Base-by-base conservation (phyloP, 805 yeast genomes). In the Cyberlindnera euphorbiiphila region DNA sequence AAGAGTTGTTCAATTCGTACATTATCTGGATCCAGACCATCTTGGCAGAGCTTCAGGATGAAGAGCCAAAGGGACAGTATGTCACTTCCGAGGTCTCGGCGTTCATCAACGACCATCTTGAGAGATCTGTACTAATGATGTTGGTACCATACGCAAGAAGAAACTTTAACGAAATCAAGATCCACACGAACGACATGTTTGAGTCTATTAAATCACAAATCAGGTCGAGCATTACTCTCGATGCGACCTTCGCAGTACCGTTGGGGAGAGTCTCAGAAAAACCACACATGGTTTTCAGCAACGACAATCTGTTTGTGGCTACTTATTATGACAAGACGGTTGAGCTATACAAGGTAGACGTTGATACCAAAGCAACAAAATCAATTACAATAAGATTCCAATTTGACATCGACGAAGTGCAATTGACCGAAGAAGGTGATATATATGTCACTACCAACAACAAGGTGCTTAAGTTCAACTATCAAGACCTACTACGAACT, bases 1-100 rank as follows among this genome's bases (percentile, higher is more conserved):
- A 71, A 45, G 62, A 61, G 28, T 46, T 63, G 12, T 72, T 73
- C 49, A 62, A 62, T 34, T 57, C 65, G 17, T 72, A 68, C 38
- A 47, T 70, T 6, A 54, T 57, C 12, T 73, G 78, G 78, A 41
- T 63, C 3, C 43, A 65, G 35, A 47, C 51, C 16, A 66, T 44
- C 0, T 30, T 57, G 3, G 45, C 44, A 4, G 59, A 54, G 18
- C 30, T 59, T 6, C 56, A 54, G 37, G 62, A 53, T 16, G 64
- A 59, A 23, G 39, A 42, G 3, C 49, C 50, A 10, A 41, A 36
- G 15, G 29, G 26, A 11, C 26, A 34, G 9, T 52, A 36, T 27
- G 41, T 39, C 4, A 50, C 57, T 2, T 49, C 58, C 2, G 55
- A 53, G 17, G 59, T 59, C 4, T 42, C 59, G 3, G 41, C 47